Percentiles rank a stretch among this genome's conserved stretches.
These are phyloP conservation scores for Hypoxylon sp. DNA, from an alignment of 2,329 filamentous ascomycete genomes.

Conservation along the genomic window DNA sequence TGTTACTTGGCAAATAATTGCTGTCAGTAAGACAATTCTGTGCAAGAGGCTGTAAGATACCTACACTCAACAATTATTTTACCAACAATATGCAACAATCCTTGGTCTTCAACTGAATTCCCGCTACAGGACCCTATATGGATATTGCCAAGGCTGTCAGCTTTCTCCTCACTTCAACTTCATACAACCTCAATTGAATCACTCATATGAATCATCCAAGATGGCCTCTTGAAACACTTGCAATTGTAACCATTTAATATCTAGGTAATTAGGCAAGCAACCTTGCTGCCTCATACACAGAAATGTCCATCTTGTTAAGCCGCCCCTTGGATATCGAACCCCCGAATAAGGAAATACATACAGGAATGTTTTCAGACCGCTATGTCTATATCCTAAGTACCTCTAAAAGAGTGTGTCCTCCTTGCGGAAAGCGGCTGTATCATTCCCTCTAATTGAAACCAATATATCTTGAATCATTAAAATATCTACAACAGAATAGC, in stretches of 20 bases:
- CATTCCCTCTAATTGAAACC: background rate
- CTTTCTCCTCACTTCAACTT: background rate
- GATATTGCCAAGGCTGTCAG: background rate
- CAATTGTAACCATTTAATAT: slow-evolving; percentile 5
- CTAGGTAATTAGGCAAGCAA: background rate
- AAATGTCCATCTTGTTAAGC: slow-evolving; percentile 1
- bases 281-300: background rate
- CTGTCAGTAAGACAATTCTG: no score
- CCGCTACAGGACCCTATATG: background rate
- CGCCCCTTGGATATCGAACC: slow-evolving; percentile 8
- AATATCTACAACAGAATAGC: slow-evolving; percentile 41
- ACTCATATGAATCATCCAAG: background rate
- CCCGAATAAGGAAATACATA: background rate
- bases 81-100: no score
- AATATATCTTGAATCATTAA: background rate
- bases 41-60: no score
- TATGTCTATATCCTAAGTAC: slow-evolving; percentile 8
- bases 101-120: no score
- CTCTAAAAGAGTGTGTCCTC: slow-evolving; percentile 9
- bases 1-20: no score
- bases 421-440: slow-evolving; percentile 1
- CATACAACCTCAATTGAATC: background rate
- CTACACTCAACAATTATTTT: no score
- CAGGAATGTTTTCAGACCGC: background rate
- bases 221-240: background rate